phyloP scores from a whole-genome alignment of 305 asterid genomes.

The Ilex paraguariensis region DNA sequence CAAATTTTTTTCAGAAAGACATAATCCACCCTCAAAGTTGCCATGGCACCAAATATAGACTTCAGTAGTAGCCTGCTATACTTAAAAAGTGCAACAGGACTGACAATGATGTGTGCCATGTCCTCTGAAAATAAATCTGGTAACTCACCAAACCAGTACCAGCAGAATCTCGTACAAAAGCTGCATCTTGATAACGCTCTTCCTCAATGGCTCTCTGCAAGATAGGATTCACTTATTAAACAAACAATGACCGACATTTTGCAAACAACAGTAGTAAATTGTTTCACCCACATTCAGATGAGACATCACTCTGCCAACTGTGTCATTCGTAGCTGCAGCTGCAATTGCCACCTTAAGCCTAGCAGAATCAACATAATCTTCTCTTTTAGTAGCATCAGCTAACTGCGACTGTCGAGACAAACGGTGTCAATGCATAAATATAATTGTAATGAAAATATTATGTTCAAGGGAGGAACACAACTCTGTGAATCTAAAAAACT shows the following conservation, averaged over 20 bases:
- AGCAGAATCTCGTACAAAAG: conserved; percentile 77
- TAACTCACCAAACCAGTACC: conserved; percentile 84
- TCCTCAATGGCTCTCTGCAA: conserved; percentile 77
- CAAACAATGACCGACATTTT: not conserved
- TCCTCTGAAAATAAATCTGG: not conserved
- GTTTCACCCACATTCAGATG: conserved; percentile 51
- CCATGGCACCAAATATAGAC: no score
- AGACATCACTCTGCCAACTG: conserved; percentile 85
- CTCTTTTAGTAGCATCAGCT: conserved; percentile 55
- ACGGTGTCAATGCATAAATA: not conserved
- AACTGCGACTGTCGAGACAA: conserved; percentile 64
- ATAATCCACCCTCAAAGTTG: no score
- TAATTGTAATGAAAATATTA: not conserved
- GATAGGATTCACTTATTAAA: no score
- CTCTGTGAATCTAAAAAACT: not conserved
- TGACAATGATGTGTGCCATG: no score
- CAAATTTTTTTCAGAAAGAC: no score
- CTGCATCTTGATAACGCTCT: conserved; percentile 83
- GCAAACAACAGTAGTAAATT: conserved; percentile 6
- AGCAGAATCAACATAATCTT: conserved; percentile 92
- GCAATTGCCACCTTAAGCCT: conserved; percentile 93
- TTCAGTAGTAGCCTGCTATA: no score
- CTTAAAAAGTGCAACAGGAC: no score
- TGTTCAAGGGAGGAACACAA: not conserved
- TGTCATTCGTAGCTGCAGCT: conserved; percentile 81